Evolutionary conservation across 2,329 filamentous ascomycete species (phyloP).

Genomic region (Verruconis gallopava): DNA sequence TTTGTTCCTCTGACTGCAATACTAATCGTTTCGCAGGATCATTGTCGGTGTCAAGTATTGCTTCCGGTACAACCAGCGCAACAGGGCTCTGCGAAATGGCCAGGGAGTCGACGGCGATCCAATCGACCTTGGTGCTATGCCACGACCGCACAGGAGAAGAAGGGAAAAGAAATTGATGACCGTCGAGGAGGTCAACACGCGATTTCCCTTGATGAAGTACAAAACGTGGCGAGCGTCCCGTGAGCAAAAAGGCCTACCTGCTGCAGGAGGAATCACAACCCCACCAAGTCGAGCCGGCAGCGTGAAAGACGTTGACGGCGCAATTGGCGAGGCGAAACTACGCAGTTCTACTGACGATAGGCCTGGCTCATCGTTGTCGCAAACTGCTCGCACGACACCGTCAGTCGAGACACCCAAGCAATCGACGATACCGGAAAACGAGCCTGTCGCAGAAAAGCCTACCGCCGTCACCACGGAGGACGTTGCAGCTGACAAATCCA

Average conservation of each 20-base stretch:
- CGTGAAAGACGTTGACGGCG: conserved; percentile 49
- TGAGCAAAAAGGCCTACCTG: conserved; percentile 70
- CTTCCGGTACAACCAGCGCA: conserved; percentile 93
- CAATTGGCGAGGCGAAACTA: conserved; percentile 19
- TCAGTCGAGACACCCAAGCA: conserved; percentile 10
- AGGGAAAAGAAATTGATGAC: conserved; percentile 98
- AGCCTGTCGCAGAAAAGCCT: conserved; percentile 17
- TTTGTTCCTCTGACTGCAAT: too few species aligned
- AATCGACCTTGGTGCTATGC: conserved; percentile 77
- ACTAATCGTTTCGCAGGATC: conserved; percentile 52
- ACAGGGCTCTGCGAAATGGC: conserved; percentile 53
- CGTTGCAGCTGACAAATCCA: background rate
- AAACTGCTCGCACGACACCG: conserved; percentile 10
- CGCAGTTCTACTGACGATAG: conserved; percentile 19
- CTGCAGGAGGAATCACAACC: conserved; percentile 68
- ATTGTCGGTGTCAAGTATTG: conserved; percentile 99
- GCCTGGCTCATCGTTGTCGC: conserved; percentile 20
- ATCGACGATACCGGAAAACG: conserved; percentile 12
- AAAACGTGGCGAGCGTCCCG: conserved; percentile 83
- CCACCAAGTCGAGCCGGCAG: conserved; percentile 62
- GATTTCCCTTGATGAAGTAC: conserved; percentile 93
- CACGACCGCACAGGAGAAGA: conserved; percentile 69
- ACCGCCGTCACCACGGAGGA: conserved; percentile 16
- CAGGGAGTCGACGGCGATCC: conserved; percentile 70
- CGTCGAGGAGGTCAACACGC: conserved; percentile 97